A percentile compares a stretch with the other conserved stretches of the same genome.
phyloP scores from a whole-genome alignment of 2,329 filamentous ascomycete genomes.

The Botrytis porri region DNA sequence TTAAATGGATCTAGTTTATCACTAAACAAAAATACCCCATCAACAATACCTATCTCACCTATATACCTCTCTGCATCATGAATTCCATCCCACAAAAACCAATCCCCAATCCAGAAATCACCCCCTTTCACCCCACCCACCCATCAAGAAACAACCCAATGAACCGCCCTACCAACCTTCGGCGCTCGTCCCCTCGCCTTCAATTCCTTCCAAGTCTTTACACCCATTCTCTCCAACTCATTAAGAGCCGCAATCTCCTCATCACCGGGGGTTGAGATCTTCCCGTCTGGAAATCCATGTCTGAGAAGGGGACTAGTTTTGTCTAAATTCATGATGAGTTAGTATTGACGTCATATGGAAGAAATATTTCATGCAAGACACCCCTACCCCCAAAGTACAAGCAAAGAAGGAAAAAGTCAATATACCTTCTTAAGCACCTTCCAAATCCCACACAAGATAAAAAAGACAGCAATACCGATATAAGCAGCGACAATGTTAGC shows the following conservation, averaged over 20 bases:
- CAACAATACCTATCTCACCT: not conserved
- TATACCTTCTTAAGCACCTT: conserved; percentile 26
- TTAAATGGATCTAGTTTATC: not conserved
- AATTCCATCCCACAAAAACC: not conserved
- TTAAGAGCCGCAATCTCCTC: conserved; percentile 3
- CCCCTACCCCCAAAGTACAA: not conserved
- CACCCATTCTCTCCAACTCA: conserved; percentile 1
- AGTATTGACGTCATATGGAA: not conserved
- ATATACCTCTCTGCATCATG: not conserved
- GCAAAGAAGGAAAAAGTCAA: not conserved
- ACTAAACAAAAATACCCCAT: not conserved
- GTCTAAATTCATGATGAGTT: not conserved
- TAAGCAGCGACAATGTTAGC: conserved; percentile 10
- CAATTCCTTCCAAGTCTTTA: not conserved
- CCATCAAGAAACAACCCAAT: not conserved
- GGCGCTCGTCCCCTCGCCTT: not conserved
- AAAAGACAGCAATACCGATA: conserved; percentile 51
- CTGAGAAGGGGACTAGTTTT: conserved; percentile 6
- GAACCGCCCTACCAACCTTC: conserved; percentile 5
- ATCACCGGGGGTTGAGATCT: conserved; percentile 2
- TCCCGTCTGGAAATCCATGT: conserved; percentile 2
- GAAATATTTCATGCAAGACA: too few species aligned
- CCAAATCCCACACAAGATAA: conserved; percentile 61
- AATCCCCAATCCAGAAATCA: not conserved
- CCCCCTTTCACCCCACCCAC: too few species aligned